Evolutionary conservation across 1,139 yeast genomes (phyloP).

Genomic region (Eremothecium gossypii): DNA sequence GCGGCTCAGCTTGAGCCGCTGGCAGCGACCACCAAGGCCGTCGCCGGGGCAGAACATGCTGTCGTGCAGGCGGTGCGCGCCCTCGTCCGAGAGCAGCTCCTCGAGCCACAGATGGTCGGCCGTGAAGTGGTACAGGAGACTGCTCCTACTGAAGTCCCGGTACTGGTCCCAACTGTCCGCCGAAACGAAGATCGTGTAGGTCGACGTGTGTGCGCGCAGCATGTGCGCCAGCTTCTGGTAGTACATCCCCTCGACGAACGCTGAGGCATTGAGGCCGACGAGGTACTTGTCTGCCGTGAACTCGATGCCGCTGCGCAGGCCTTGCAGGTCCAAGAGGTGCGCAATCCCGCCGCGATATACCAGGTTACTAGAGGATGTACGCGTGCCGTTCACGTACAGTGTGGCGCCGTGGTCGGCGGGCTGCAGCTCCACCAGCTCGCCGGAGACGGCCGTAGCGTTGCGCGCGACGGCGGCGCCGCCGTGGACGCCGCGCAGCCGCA

Average conservation of each 20-base stretch:
- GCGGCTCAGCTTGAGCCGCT: constrained; percentile 36
- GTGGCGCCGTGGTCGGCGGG: constrained; percentile 29
- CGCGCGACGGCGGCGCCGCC: constrained; percentile 17
- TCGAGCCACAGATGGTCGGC: constrained; percentile 35
- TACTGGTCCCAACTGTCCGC: constrained; percentile 34
- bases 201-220: constrained; percentile 52
- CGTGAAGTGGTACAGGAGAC: constrained; percentile 59
- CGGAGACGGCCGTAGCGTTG: constrained; percentile 19
- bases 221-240: constrained; percentile 51
- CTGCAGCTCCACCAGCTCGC: constrained; percentile 21
- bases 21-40: constrained; percentile 39
- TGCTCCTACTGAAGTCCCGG: constrained; percentile 26
- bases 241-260: constrained; percentile 60
- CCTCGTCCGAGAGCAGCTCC: background rate
- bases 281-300: constrained; percentile 69
- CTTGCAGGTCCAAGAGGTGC: constrained; percentile 42
- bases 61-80: constrained; percentile 33
- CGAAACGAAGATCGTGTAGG: constrained; percentile 39
- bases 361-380: constrained; percentile 34
- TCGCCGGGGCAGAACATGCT: constrained; percentile 35
- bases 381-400: constrained; percentile 25
- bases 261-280: constrained; percentile 57
- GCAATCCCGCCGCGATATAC: constrained; percentile 52
- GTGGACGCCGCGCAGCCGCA: constrained; percentile 15
- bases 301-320: constrained; percentile 33